Evolutionary conservation across 306 rosid species (phyloP), one percentile per base, ranked within the genome.

Genomic region (Vigna mungo): DNA sequence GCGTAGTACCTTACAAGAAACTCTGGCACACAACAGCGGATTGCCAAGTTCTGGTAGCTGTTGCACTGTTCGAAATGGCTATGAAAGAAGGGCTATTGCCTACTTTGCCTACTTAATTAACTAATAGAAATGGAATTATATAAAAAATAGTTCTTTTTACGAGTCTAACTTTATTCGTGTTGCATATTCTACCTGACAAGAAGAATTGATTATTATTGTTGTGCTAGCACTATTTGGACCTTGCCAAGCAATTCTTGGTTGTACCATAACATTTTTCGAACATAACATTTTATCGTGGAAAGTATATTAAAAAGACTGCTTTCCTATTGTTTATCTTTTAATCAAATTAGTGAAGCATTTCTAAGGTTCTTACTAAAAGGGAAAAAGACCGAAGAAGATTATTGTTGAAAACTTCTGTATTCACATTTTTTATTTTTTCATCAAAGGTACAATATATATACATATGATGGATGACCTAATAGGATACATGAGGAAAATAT

Each of bases 1-100:
- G 74, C 34, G 96, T 90, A 12, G 84, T 90, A 68, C 92, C 96
- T 12, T 95, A 95, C 70, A 87, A 76, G 66, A 87, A 86, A 21
- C 93, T 92, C 61, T 95, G 98, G 98, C 88, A 90, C 61, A 44
- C 84, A 10, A 95, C 98, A 36, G 89, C 95, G 1, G 98, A 95
- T 82, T 88, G 96, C 41, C n/a, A n/a, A n/a, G 97, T 86, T 71
- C 84, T 95, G 70, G 63, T 82, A 64, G 97, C 98, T 49, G 64
- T 95, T 39, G 87, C 93, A 15, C 81, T 95, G 61, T 92, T 86
- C 10, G 98, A 92, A 88, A 95, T 90, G 97, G 97, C 91, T 60
- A 79, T 56, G 56, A 84, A 79, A 80, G 92, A 89, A 74, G 96
- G 96, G 36, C 86, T 90, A 27, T 78, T 88, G 81, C 87, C 88